Conservation (phyloP, 1,139 yeast species). For the Yamadazyma triangularis region DNA sequence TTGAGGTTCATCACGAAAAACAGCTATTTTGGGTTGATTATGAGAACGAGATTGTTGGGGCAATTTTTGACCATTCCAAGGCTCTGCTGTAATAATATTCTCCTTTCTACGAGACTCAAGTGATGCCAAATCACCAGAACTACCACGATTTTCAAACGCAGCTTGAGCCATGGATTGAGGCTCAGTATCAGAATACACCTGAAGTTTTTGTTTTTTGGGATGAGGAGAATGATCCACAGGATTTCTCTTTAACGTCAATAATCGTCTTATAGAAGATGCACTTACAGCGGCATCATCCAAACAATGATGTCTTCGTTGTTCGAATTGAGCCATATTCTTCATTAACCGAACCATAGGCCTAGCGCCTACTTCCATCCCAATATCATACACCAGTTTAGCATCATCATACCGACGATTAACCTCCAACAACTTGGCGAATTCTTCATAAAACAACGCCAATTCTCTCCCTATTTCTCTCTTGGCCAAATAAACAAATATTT, state of each 20-base stretch:
- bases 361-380: constrained; percentile 60
- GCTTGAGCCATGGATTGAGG: constrained; percentile 21
- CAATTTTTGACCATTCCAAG: constrained; percentile 65
- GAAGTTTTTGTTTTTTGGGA: constrained; percentile 27
- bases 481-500: constrained; percentile 68
- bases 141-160: constrained; percentile 20
- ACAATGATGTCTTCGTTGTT: constrained; percentile 20
- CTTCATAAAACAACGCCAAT: constrained; percentile 73
- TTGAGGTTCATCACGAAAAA: constrained; percentile 14
- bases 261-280: constrained; percentile 11
- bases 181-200: constrained; percentile 21
- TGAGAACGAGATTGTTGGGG: constrained; percentile 25
- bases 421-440: constrained; percentile 69
- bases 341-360: constrained; percentile 57
- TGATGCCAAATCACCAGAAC: constrained; percentile 39
- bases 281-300: constrained; percentile 7
- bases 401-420: constrained; percentile 45
- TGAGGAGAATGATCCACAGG: constrained; percentile 3
- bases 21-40: constrained; percentile 13
- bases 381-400: constrained; percentile 59
- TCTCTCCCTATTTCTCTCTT: constrained; percentile 68
- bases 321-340: constrained; percentile 47
- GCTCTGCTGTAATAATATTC: constrained; percentile 51
- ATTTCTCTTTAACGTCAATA: constrained; percentile 26
- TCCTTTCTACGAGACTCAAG: constrained; percentile 58